A percentile compares a stretch with the other conserved stretches of the same genome.
These are phyloP conservation scores for Heritiera littoralis DNA, from an alignment of 345 rosid species.

Conservation along the genomic window DNA sequence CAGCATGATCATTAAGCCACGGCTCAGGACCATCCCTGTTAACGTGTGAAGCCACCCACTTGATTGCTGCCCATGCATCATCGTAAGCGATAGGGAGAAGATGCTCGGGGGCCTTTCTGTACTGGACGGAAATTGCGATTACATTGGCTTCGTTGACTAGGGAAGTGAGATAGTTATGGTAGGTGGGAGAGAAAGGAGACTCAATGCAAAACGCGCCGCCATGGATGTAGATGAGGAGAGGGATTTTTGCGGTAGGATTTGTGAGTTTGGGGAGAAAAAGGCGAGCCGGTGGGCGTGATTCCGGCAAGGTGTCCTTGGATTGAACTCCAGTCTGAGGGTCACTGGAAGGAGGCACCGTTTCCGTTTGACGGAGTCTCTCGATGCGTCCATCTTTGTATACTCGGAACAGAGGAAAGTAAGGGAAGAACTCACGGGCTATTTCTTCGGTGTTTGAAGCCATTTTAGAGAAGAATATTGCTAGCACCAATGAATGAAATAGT, in stretches of 20 bases:
- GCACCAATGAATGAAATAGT: no score
- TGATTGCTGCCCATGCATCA: slow-evolving; percentile 53
- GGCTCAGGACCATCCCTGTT: slow-evolving; percentile 41
- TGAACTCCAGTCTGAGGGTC: neutral
- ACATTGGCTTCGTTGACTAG: slow-evolving; percentile 36
- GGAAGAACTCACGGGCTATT: neutral
- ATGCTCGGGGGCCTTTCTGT: slow-evolving; percentile 64
- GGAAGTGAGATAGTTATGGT: slow-evolving; percentile 33
- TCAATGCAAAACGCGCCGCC: slow-evolving; percentile 55
- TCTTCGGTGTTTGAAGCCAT: slow-evolving; percentile 16
- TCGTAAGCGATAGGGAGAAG: slow-evolving; percentile 55
- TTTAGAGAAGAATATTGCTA: neutral
- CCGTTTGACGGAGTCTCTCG: neutral
- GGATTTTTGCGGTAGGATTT: slow-evolving; percentile 30
- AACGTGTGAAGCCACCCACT: slow-evolving; percentile 51
- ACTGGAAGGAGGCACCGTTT: neutral
- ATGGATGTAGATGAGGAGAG: slow-evolving; percentile 53
- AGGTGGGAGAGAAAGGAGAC: slow-evolving; percentile 42
- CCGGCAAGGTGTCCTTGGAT: neutral
- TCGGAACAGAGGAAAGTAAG: neutral
- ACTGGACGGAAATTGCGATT: slow-evolving; percentile 50
- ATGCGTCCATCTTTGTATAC: slow-evolving; percentile 18
- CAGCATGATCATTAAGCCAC: slow-evolving; percentile 49
- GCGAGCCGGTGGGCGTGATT: neutral
- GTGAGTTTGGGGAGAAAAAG: slow-evolving; percentile 3